These are phyloP conservation scores for Diplodia scrobiculata DNA, from an alignment of 2,329 filamentous ascomycete genomes.

Conservation along the genomic window DNA sequence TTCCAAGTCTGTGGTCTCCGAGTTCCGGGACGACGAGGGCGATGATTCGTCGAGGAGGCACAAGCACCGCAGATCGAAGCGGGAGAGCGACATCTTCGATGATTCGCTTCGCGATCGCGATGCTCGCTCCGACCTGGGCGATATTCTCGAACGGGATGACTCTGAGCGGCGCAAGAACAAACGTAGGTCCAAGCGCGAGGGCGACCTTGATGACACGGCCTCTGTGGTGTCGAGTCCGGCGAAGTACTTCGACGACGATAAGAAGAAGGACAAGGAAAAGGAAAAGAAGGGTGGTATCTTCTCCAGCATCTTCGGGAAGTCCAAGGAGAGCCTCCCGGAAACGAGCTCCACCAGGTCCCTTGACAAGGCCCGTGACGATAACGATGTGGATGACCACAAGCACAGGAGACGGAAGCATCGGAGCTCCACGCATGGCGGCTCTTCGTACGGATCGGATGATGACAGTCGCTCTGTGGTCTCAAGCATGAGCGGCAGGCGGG, in stretches of 20 bases:
- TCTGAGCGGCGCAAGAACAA: conserved; percentile 38
- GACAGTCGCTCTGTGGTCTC: conserved; percentile 43
- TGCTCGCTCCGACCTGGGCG: conserved; percentile 47
- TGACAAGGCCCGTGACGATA: conserved; percentile 37
- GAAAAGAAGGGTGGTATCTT: conserved; percentile 50
- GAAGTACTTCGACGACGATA: conserved; percentile 46
- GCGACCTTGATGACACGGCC: conserved; percentile 47
- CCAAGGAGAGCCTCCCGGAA: conserved; percentile 32
- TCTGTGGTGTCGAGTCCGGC: conserved; percentile 48
- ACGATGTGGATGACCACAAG: conserved; percentile 43
- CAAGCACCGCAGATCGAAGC: conserved; percentile 28
- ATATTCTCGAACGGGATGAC: conserved; percentile 39
- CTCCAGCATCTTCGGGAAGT: conserved; percentile 50
- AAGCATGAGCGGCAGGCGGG: conserved; percentile 38
- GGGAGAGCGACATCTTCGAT: conserved; percentile 40
- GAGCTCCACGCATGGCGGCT: conserved; percentile 39
- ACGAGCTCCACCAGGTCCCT: conserved; percentile 32
- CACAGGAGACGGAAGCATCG: conserved; percentile 50
- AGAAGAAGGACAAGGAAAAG: conserved; percentile 41
- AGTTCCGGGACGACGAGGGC: conserved; percentile 29
- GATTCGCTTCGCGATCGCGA: conserved; percentile 39
- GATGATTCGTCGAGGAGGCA: conserved; percentile 25
- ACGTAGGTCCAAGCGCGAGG: conserved; percentile 45
- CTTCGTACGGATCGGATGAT: conserved; percentile 31
- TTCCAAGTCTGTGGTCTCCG: conserved; percentile 17